Base-by-base conservation (phyloP, 257 asterid species). In the Thymus mandschuricus region DNA sequence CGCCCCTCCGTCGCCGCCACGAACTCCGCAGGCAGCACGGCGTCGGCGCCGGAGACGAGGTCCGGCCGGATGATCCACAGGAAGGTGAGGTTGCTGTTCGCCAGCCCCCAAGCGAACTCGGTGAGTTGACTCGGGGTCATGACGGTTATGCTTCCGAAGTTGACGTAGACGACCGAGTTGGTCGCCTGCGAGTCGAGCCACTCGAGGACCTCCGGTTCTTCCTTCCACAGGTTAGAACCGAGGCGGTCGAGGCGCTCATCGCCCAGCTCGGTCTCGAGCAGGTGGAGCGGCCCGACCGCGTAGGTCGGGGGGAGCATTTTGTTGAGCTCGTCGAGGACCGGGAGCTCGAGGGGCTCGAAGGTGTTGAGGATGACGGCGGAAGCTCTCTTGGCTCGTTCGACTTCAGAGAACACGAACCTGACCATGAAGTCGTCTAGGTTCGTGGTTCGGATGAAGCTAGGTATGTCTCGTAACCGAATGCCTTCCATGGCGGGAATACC, bases 71-170 rank as follows among this genome's bases (percentile, higher is more conserved):
- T 61, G 34, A 88, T 51, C 92, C 96, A 88, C 21, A 88, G 54
- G 46, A 88, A 86, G 0, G 58, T 2, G 43, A 60, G 79, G 59
- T 71, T 66, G 38, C 86, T 86, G 57, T 81, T 80, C 0, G 84
- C 89, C 44, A 86, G 84, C 1, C 91, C 96, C 87, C 86, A 82
- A 0, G 89, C 92, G 13, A 88, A 82, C 74, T 86, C 77, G 1
- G 38, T 54, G 84, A 89, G 83, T 33, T 89, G 88, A 1, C 64
- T 40, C 0, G 76, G 44, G 1, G 88, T 80, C 78, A 87, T 78
- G 1, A 71, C 75, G 1, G 91, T 73, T 4, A 84, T 80, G 79
- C 91, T 72, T 5, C 76, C 71, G 40, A 72, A 72, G 1, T 72
- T 72, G 1, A 72, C 71, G 49, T 62, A 54, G 40, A 72, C 48